Evolutionary conservation across 768 basidiomycete species (phyloP).

Genomic region (Pulveroboletus ravenelii): DNA sequence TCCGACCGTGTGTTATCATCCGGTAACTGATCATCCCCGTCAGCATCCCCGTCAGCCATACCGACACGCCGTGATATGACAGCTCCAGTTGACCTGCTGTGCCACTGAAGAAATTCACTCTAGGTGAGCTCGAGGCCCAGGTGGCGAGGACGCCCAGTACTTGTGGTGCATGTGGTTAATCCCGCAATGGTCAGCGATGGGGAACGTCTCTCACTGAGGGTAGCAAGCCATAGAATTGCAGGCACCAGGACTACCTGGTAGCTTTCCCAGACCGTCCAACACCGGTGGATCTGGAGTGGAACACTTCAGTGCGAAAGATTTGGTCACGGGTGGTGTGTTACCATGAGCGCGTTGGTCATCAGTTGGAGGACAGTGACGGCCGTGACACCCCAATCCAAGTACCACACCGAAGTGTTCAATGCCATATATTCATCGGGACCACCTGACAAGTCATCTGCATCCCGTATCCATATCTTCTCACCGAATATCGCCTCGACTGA

Average conservation of each 20-base stretch:
- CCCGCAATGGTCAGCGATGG: not conserved
- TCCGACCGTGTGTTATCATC: constrained; percentile 10
- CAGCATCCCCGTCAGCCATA: constrained; percentile 19
- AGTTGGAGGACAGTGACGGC: constrained; percentile 31
- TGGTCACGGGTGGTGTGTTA: constrained; percentile 13
- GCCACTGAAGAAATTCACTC: constrained; percentile 17
- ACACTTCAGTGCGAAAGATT: not conserved
- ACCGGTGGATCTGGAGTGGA: constrained; percentile 35
- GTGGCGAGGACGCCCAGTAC: constrained; percentile 17
- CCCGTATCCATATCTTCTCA: constrained; percentile 35
- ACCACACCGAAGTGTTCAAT: constrained; percentile 24
- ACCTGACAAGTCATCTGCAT: constrained; percentile 27
- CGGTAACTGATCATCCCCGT: constrained; percentile 19
- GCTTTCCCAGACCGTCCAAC: constrained; percentile 31
- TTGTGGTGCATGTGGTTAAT: constrained; percentile 3
- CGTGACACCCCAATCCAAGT: constrained; percentile 28
- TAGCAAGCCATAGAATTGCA: constrained; percentile 17
- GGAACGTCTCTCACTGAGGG: constrained; percentile 20
- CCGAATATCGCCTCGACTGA: constrained; percentile 28
- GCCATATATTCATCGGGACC: constrained; percentile 33
- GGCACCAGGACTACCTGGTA: constrained; percentile 17
- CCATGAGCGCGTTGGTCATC: constrained; percentile 37
- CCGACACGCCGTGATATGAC: constrained; percentile 17
- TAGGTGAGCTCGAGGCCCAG: constrained; percentile 14
- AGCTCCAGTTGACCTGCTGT: constrained; percentile 13